Percentiles rank a stretch among this genome's conserved stretches.
These are phyloP conservation scores for Malania oleifera DNA, from an alignment of 164 flowering plant genomes.

Conservation along the genomic window DNA sequence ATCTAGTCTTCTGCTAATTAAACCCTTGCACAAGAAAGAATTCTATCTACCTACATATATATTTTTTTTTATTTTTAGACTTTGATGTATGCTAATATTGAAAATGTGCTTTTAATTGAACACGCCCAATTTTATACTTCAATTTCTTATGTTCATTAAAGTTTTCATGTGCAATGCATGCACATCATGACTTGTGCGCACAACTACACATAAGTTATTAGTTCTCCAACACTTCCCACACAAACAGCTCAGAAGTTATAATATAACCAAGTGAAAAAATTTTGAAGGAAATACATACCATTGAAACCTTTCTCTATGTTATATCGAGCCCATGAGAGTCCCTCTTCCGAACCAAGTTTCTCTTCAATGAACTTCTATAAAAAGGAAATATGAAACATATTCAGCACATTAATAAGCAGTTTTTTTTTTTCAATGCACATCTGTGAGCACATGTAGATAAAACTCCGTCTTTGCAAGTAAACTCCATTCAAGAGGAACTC, in stretches of 20 bases:
- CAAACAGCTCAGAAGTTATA: neutral
- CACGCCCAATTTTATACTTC: too few relatives aligned
- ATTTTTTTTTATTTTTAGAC: too few relatives aligned
- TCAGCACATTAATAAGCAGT: neutral
- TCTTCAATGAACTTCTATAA: constrained; percentile 45
- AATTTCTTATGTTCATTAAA: too few relatives aligned
- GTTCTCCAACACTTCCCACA: too few relatives aligned
- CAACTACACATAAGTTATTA: too few relatives aligned
- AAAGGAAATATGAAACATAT: neutral
- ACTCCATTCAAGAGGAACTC: constrained; percentile 8
- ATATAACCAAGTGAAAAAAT: neutral
- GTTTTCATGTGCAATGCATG: too few relatives aligned
- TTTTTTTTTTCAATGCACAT: neutral
- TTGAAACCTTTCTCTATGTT: constrained; percentile 44
- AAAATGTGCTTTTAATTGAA: too few relatives aligned
- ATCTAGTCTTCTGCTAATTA: too few relatives aligned
- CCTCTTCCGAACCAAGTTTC: constrained; percentile 40
- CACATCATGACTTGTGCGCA: too few relatives aligned
- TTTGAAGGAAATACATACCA: constrained; percentile 25
- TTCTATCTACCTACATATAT: too few relatives aligned
- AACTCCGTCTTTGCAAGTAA: neutral
- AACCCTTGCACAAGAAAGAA: too few relatives aligned
- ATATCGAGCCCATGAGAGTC: constrained; percentile 30
- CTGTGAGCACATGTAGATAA: neutral
- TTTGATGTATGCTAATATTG: too few relatives aligned